Percentiles rank a stretch among this genome's conserved stretches.
Evolutionary conservation across 2,329 filamentous ascomycete species (phyloP).

Genomic region (Aspergillus hiratsukae): DNA sequence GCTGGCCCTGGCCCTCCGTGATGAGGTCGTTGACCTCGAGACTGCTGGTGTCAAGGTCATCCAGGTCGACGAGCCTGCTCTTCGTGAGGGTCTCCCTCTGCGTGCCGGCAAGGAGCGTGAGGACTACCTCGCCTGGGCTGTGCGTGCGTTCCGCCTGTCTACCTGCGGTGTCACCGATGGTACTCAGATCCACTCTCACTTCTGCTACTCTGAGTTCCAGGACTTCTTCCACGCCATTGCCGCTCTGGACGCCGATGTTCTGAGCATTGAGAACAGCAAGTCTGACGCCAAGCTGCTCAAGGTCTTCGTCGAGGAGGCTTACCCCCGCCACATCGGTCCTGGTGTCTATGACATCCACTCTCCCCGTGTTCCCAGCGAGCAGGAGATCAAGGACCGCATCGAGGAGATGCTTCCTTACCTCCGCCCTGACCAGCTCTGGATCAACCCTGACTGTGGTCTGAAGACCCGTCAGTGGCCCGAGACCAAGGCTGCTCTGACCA

Average conservation of each 20-base stretch:
- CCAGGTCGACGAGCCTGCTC: conserved; percentile 97
- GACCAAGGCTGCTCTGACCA: conserved; percentile 91
- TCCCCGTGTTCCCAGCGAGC: conserved; percentile 90
- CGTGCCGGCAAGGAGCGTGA: conserved; percentile 90
- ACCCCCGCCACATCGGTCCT: conserved; percentile 96
- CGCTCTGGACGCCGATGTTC: conserved; percentile 93
- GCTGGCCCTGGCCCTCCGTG: conserved; percentile 94
- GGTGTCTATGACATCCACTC: conserved; percentile 99
- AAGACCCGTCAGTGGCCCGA: conserved; percentile 99
- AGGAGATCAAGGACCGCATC: conserved; percentile 98
- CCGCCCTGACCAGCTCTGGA: conserved; percentile 98
- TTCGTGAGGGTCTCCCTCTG: conserved; percentile 98
- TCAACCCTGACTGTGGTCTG: conserved; percentile 98
- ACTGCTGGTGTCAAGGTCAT: conserved; percentile 95
- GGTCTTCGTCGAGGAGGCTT: conserved; percentile 96
- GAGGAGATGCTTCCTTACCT: conserved; percentile 97
- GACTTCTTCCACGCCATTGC: conserved; percentile 99
- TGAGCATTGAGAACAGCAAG: conserved; percentile 99
- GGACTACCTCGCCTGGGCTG: conserved; percentile 95
- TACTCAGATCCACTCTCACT: conserved; percentile 99
- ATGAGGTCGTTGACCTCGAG: conserved; percentile 98
- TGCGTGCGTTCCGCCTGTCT: conserved; percentile 95
- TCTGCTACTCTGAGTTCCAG: conserved; percentile 99
- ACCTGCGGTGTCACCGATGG: conserved; percentile 90
- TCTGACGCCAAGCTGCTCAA: conserved; percentile 98